These are phyloP conservation scores for Saccharomycopsis vini DNA, from an alignment of 805 yeast species.

Conservation along the genomic window DNA sequence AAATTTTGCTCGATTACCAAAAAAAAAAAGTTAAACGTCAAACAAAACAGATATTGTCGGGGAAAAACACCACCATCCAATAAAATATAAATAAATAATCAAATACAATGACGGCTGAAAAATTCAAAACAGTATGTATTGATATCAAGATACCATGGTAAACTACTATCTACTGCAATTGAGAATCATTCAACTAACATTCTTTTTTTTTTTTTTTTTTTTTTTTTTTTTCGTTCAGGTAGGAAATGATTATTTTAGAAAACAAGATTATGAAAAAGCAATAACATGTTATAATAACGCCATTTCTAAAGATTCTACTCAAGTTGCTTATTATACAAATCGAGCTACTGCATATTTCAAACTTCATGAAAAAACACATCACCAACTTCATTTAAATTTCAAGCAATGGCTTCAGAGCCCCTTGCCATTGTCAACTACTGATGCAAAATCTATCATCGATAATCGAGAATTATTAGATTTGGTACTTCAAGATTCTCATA, in stretches of 20 bases:
- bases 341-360: constrained; percentile 7
- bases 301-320: background rate
- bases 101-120: background rate
- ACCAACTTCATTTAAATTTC: background rate
- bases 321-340: constrained; percentile 1
- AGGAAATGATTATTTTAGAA: constrained; percentile 2
- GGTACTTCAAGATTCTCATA: background rate
- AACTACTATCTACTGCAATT: no score
- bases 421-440: background rate
- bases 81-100: no score
- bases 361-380: background rate
- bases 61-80: no score
- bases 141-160: no score
- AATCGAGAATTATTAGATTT: background rate
- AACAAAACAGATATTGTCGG: no score
- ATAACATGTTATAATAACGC: background rate
- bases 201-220: background rate
- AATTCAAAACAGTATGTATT: background rate
- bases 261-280: constrained; percentile 1
- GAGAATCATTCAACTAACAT: background rate
- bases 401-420: background rate
- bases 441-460: background rate
- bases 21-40: no score
- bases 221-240: constrained; percentile 2
- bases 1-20: no score